Evolutionary conservation across 2,329 filamentous ascomycete species (phyloP), one percentile per base, ranked within the genome.

Genomic region (Pestalotiopsis fici): DNA sequence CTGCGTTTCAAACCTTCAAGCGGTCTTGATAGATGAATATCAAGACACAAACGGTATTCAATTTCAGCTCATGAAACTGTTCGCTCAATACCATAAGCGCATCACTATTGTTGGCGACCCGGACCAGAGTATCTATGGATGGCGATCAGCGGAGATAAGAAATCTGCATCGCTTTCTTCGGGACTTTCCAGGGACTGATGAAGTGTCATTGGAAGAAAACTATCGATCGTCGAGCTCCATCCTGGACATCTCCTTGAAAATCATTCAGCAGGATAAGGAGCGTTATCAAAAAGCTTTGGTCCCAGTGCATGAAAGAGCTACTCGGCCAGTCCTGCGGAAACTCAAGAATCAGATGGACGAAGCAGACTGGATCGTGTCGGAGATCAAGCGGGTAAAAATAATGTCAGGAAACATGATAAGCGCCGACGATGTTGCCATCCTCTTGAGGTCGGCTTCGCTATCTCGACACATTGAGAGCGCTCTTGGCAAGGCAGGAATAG

Each of bases 81-180:
- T 99, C 74, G 93, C 95, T 1, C 89, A 93, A 68, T 82, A 85
- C 25, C 85, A 87, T 56, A 87, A 88, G 66, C 87, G 90, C n/a
- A 95, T 98, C 72, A 98, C 95, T 0, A 93, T 98, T 68, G 96
- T 99, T 4, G 96, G 95, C 39, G 95, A 99, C 76, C 95, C 96
- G 0, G 96, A 99, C 77, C 95, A 99, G 79, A 98, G 95, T 77
- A 99, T 99, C 67, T 99, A 98, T 77, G 93, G 95, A 23, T 99
- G 97, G 85, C 91, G 95, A 23, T 95, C 94, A 7, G 95, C 96
- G 11, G 95, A 99, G 78, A 93, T 95, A 72, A 91, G 91, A 76
- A 99, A 98, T 74, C 85, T 98, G 60, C 88, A 88, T 71, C 89
- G 92, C 2, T 90, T 99, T 84, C 87, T 94, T 64, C 83, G 83